Conservation (phyloP, 2,329 filamentous ascomycete species). For the Simplicillium aogashimaense region DNA sequence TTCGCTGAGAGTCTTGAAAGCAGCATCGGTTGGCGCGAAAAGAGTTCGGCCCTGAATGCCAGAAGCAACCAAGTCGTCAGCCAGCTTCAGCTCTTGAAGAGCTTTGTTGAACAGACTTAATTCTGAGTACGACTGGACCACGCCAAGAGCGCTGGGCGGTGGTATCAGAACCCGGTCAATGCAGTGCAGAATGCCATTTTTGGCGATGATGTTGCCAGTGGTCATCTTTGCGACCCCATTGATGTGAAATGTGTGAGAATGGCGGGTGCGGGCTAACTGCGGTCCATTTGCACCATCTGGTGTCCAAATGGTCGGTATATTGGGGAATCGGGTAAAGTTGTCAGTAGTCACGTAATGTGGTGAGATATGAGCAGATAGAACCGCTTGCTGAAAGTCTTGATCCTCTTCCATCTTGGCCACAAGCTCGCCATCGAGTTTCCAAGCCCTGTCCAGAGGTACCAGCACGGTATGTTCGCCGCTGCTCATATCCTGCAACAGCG, state of each 20-base stretch:
- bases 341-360: background rate
- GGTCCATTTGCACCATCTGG: background rate
- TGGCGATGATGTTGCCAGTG: background rate
- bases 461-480: constrained; percentile 2
- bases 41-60: constrained; percentile 1
- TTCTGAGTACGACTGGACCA: background rate
- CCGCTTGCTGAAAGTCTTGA: background rate
- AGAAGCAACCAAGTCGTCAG: background rate
- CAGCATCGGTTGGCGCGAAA: constrained; percentile 3
- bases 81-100: background rate
- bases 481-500: background rate
- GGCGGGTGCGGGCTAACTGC: too few species aligned
- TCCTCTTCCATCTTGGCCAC: background rate
- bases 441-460: background rate
- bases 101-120: background rate
- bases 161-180: background rate
- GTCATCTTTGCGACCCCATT: background rate
- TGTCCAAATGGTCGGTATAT: background rate
- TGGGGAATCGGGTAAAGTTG: constrained; percentile 1
- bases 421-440: background rate
- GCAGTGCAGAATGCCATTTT: constrained; percentile 4
- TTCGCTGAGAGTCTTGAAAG: background rate
- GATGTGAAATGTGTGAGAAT: background rate
- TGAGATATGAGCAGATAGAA: constrained; percentile 2
- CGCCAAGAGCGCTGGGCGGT: background rate